These are phyloP conservation scores for Globisporangium polare DNA, from an alignment of 352 stramenopile species.

Conservation along the genomic window DNA sequence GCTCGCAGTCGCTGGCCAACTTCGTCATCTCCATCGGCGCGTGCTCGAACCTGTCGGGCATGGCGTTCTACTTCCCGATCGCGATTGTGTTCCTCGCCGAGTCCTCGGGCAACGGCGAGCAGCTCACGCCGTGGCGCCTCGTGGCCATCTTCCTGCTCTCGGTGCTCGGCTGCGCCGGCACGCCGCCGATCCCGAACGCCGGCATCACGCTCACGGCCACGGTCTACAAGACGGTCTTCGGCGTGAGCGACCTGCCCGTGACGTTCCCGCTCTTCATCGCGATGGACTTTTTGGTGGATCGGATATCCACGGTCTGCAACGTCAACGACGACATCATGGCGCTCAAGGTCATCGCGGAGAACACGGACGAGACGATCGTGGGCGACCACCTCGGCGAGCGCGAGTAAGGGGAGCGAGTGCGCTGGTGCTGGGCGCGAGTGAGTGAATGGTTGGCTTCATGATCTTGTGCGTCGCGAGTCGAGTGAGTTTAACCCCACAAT, in stretches of 20 bases:
- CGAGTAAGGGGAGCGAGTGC: slow-evolving; percentile 16
- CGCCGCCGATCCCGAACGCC: slow-evolving; percentile 45
- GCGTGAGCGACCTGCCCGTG: slow-evolving; percentile 34
- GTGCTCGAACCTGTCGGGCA: slow-evolving; percentile 50
- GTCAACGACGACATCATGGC: slow-evolving; percentile 81
- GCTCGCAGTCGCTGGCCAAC: slow-evolving; percentile 68
- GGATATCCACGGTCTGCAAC: slow-evolving; percentile 65
- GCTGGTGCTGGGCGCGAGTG: neutral
- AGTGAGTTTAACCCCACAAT: neutral
- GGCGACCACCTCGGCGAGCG: slow-evolving; percentile 49
- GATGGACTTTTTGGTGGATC: slow-evolving; percentile 65
- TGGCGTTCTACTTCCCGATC: slow-evolving; percentile 64
- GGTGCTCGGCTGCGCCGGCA: slow-evolving; percentile 45
- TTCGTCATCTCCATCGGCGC: slow-evolving; percentile 73
- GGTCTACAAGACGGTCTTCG: slow-evolving; percentile 64
- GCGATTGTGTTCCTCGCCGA: slow-evolving; percentile 58
- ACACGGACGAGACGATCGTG: slow-evolving; percentile 63
- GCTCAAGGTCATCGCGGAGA: slow-evolving; percentile 70
- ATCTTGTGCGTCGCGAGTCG: neutral
- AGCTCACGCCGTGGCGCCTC: slow-evolving; percentile 41
- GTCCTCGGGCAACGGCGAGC: slow-evolving; percentile 45
- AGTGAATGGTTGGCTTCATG: neutral
- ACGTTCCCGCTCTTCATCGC: slow-evolving; percentile 58
- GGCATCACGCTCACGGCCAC: slow-evolving; percentile 54
- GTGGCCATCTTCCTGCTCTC: slow-evolving; percentile 53